Base-by-base conservation (phyloP, 495 filamentous ascomycete species). In the Glonium stellatum region DNA sequence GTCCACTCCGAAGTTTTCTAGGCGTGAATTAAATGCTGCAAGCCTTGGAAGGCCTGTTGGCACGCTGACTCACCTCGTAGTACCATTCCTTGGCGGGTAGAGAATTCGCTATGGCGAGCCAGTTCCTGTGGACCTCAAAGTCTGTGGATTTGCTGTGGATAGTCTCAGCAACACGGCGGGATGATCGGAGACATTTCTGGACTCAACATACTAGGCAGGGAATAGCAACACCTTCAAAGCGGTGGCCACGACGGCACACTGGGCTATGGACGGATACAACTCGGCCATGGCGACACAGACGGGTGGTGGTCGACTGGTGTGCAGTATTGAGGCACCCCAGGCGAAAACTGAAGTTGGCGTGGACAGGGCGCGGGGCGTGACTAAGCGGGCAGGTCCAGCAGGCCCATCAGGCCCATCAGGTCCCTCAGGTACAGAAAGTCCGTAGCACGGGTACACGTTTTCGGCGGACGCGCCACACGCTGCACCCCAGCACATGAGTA, bases 41-140 rank as follows among this genome's bases (percentile, higher is more conserved):
- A 25, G 12, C 1, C 15, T 18, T 48, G 23, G 47, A 21, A 35
- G 55, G 27, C 6, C 27, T 50, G 8, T 13, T 18, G 12, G 35
- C 19, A 35, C 5, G 42, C 18, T 13, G 22, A 48, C 69, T 58
- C 76, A 87, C 84, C 76, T 98, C 93, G 67, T 85, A 93, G 76
- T 97, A 97, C 92, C 92, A 98, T 68, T 93, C 80, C 76, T 88
- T 82, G 37, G 90, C 77, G 0, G 93, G 90, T 35, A 96, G 78
- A 25, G 87, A 96, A 75, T 95, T 80, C 1, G 93, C 96, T 56
- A 96, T 88, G 56, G 93, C 92, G 31, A 98, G 81, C 93, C 93
- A 98, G 75, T 97, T 97, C 55, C 93, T 86, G 73, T 97, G 93
- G 55, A 97, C 93, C 71, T 97, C 93, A 67, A 97, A 98, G 71